Conservation (phyloP, 345 rosid species). For the Raphanus raphanistrum region DNA sequence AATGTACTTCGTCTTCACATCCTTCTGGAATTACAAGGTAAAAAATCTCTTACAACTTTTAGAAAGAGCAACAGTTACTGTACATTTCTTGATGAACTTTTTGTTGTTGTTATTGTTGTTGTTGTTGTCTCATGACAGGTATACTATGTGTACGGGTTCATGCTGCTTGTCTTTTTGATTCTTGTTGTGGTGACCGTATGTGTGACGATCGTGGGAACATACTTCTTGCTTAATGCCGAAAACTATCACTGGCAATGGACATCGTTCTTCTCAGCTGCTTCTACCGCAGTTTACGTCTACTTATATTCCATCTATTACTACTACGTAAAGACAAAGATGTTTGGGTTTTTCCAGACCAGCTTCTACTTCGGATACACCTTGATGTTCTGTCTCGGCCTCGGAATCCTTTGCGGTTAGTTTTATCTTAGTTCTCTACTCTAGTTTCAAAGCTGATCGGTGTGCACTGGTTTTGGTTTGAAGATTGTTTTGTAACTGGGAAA, state of each 20-base stretch:
- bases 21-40: constrained; percentile 99
- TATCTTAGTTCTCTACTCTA: background rate
- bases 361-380: constrained; percentile 92
- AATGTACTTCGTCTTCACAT: constrained; percentile 95
- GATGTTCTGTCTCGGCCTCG: constrained; percentile 96
- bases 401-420: constrained; percentile 89
- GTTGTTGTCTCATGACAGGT: constrained; percentile 53
- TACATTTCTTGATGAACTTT: background rate
- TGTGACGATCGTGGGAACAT: constrained; percentile 94
- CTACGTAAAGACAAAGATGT: constrained; percentile 87
- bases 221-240: constrained; percentile 90
- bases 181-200: constrained; percentile 87
- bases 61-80: background rate
- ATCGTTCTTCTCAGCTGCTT: constrained; percentile 94
- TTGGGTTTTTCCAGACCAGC: constrained; percentile 92
- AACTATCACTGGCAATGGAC: constrained; percentile 99
- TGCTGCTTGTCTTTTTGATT: constrained; percentile 86
- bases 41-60: constrained; percentile 1
- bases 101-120: background rate
- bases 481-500: background rate
- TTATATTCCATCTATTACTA: constrained; percentile 86
- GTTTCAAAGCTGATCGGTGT: background rate
- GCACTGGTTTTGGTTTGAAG: background rate
- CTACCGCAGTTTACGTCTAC: constrained; percentile 90
- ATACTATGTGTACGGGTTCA: constrained; percentile 91